Evolutionary conservation across 164 flowering plant species (phyloP).

Genomic region (Nelumbo lutea): DNA sequence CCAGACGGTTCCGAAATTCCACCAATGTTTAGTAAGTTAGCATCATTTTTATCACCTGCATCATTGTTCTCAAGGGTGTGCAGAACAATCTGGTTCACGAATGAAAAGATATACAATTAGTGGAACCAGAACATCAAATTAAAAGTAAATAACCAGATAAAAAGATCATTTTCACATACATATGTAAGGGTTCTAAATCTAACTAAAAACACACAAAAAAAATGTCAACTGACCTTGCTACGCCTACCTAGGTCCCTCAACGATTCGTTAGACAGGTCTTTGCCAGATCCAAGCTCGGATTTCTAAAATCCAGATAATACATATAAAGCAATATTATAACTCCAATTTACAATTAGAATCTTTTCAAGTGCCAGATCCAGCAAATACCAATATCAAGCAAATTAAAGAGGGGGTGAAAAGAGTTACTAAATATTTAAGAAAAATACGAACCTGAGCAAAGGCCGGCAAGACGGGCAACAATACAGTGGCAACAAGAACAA

Average conservation of each 20-base stretch:
- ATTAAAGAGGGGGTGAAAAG: background rate
- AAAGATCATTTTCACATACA: background rate
- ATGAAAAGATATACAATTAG: background rate
- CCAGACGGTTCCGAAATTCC: slow-evolving; percentile 42
- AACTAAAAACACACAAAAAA: background rate
- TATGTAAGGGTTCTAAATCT: background rate
- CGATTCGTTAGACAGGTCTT: slow-evolving; percentile 23
- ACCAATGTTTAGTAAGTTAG: slow-evolving; percentile 23
- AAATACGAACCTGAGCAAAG: slow-evolving; percentile 13
- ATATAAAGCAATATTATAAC: background rate
- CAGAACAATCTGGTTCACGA: slow-evolving; percentile 41
- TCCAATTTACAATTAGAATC: background rate
- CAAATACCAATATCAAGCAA: background rate
- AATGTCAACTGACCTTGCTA: slow-evolving; percentile 49
- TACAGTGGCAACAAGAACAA: slow-evolving; percentile 7
- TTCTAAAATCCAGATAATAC: slow-evolving; percentile 19
- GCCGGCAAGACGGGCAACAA: slow-evolving; percentile 5
- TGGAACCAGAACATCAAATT: background rate
- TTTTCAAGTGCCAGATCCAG: background rate
- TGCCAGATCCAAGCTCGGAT: slow-evolving; percentile 21
- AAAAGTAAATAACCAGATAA: background rate
- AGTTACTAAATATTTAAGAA: background rate
- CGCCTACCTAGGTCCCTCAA: slow-evolving; percentile 62
- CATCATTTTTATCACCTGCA: slow-evolving; percentile 26
- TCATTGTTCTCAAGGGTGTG: slow-evolving; percentile 26